phyloP scores from a whole-genome alignment of 1,284 basidiomycete species.

The Mrakiaceae sp. region DNA sequence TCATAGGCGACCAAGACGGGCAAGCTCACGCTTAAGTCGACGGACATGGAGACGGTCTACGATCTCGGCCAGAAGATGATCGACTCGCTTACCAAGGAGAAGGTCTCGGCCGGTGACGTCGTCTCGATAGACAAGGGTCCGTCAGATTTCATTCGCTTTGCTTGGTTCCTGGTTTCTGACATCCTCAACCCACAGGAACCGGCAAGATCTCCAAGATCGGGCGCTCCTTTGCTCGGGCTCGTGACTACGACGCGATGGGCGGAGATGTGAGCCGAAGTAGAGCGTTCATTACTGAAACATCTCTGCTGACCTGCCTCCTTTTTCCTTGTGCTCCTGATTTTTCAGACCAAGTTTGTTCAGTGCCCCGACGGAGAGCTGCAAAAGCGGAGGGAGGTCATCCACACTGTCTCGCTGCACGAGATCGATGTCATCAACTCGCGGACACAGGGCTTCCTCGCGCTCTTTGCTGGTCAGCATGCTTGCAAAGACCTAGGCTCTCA shows the following conservation, averaged over 20 bases:
- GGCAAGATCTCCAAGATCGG: constrained; percentile 97
- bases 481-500: background rate
- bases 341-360: constrained; percentile 90
- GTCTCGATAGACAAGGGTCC: constrained; percentile 91
- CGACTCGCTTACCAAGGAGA: constrained; percentile 90
- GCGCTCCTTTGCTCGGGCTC: constrained; percentile 83
- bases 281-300: background rate
- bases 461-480: constrained; percentile 54
- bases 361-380: constrained; percentile 97
- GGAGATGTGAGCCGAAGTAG: constrained; percentile 61
- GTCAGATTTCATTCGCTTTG: background rate
- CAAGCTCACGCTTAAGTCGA: constrained; percentile 94
- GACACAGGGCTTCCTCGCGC: constrained; percentile 68
- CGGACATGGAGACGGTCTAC: constrained; percentile 99
- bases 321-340: background rate
- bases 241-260: constrained; percentile 98
- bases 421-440: constrained; percentile 99
- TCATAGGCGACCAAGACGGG: constrained; percentile 89
- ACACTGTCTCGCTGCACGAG: constrained; percentile 94
- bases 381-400: constrained; percentile 90
- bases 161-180: background rate
- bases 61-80: constrained; percentile 99
- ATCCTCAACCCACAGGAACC: constrained; percentile 29
- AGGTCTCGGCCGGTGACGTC: constrained; percentile 91
- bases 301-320: constrained; percentile 4